These are phyloP conservation scores for Mrakia blollopis DNA, from an alignment of 768 basidiomycete species.

Conservation along the genomic window DNA sequence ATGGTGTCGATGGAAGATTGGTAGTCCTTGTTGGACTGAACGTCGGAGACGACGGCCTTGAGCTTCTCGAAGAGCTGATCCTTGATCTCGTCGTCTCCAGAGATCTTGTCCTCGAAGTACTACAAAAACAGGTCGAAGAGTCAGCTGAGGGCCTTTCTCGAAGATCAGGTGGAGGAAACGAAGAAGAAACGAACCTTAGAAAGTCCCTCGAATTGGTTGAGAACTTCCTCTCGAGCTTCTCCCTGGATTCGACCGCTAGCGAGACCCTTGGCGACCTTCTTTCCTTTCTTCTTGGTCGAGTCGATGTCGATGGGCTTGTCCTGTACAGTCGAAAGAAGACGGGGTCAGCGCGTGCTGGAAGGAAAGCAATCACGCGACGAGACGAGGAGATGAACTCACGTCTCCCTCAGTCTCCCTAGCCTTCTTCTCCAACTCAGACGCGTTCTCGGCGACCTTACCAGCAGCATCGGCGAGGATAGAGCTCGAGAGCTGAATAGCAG, in stretches of 20 bases:
- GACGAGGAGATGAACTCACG: neutral
- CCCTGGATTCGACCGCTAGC: constrained; percentile 43
- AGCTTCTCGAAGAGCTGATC: constrained; percentile 45
- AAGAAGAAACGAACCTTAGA: constrained; percentile 18
- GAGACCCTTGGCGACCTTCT: constrained; percentile 41
- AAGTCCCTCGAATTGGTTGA: constrained; percentile 38
- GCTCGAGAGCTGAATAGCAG: constrained; percentile 43
- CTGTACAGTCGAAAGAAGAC: neutral
- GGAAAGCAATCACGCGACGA: neutral
- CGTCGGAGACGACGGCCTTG: constrained; percentile 35
- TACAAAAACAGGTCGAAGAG: constrained; percentile 4
- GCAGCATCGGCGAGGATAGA: constrained; percentile 47
- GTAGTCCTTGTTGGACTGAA: constrained; percentile 38
- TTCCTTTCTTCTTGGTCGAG: constrained; percentile 41
- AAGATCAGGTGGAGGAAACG: no score
- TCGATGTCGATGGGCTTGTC: constrained; percentile 44
- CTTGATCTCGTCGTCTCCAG: constrained; percentile 44
- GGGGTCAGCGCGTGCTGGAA: neutral
- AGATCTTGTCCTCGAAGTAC: constrained; percentile 46
- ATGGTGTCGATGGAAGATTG: constrained; percentile 45
- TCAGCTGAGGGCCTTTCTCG: no score
- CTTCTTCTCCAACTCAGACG: constrained; percentile 36
- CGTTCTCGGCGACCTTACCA: constrained; percentile 43
- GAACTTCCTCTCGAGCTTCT: constrained; percentile 40
- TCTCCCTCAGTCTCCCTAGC: constrained; percentile 22